Percentiles rank a stretch among this genome's conserved stretches.
Evolutionary conservation across 208 protist genomes (phyloP).

Genomic region (Wallacemonas sp.): DNA sequence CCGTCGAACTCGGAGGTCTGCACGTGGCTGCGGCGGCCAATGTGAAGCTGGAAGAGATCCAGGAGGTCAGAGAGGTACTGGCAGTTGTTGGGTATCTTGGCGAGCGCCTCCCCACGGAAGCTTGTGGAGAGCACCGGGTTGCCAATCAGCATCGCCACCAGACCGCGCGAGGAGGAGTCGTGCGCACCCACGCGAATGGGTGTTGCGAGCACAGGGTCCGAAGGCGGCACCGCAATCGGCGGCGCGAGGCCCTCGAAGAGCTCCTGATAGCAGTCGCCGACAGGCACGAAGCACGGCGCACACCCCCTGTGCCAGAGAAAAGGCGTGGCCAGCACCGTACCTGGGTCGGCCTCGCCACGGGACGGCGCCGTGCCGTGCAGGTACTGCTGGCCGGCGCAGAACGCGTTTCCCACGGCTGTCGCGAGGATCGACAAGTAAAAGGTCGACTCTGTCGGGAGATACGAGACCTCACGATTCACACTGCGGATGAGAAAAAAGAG

Average conservation of each 20-base stretch:
- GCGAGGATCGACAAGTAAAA: conserved; percentile 76
- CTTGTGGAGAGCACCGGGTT: conserved; percentile 47
- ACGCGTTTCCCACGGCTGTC: conserved; percentile 62
- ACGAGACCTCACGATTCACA: conserved; percentile 24
- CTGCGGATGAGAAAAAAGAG: conserved; percentile 75
- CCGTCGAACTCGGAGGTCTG: conserved; percentile 54
- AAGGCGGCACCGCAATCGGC: conserved; percentile 23
- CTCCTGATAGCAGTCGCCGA: conserved; percentile 61
- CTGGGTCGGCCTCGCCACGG: background rate
- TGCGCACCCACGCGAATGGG: background rate
- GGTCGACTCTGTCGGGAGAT: conserved; percentile 52
- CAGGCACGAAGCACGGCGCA: conserved; percentile 71
- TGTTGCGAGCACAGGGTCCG: background rate
- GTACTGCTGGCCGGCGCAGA: conserved; percentile 33
- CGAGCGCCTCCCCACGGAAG: conserved; percentile 52
- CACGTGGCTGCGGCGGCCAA: conserved; percentile 69
- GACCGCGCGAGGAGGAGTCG: background rate
- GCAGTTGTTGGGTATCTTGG: conserved; percentile 39
- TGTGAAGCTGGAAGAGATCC: conserved; percentile 75
- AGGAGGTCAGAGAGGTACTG: conserved; percentile 52
- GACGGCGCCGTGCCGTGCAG: conserved; percentile 6
- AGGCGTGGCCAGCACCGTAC: conserved; percentile 29
- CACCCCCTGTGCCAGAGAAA: conserved; percentile 52
- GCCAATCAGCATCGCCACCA: conserved; percentile 27
- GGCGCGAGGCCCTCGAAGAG: conserved; percentile 60